Conservation (phyloP, 441 rosid genomes). For the Omphalea diandra region DNA sequence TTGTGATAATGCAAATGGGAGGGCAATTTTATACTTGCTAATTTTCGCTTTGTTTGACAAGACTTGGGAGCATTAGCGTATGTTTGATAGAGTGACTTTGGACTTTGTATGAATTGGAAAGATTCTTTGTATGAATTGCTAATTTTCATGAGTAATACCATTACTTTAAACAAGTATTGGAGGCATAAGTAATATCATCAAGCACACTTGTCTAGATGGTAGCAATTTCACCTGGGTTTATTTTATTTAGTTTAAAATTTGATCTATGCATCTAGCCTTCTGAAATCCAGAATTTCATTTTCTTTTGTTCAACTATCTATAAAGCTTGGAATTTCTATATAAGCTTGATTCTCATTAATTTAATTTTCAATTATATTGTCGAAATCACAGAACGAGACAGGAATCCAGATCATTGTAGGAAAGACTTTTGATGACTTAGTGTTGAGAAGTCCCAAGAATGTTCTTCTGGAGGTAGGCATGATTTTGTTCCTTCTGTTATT, state of each 20-base stretch:
- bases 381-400: constrained; percentile 58
- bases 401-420: constrained; percentile 58
- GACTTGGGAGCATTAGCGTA: background rate
- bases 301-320: background rate
- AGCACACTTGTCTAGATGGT: background rate
- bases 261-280: background rate
- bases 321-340: background rate
- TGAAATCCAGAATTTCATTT: background rate
- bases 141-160: background rate
- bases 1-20: background rate
- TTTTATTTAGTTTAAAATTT: background rate
- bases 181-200: background rate
- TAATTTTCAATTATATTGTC: constrained; percentile 5
- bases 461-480: constrained; percentile 74
- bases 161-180: background rate
- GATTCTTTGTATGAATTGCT: background rate
- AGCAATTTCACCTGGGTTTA: background rate
- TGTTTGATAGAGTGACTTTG: background rate
- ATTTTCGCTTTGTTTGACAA: background rate
- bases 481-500: constrained; percentile 6
- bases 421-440: constrained; percentile 77
- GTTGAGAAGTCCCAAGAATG: constrained; percentile 59
- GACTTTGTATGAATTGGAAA: too few relatives aligned
- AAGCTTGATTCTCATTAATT: constrained; percentile 6
- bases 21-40: background rate